Percentiles rank a stretch among this genome's conserved stretches.
Evolutionary conservation across 2,329 filamentous ascomycete species (phyloP).

Genomic region (Trichoderma pleuroti): DNA sequence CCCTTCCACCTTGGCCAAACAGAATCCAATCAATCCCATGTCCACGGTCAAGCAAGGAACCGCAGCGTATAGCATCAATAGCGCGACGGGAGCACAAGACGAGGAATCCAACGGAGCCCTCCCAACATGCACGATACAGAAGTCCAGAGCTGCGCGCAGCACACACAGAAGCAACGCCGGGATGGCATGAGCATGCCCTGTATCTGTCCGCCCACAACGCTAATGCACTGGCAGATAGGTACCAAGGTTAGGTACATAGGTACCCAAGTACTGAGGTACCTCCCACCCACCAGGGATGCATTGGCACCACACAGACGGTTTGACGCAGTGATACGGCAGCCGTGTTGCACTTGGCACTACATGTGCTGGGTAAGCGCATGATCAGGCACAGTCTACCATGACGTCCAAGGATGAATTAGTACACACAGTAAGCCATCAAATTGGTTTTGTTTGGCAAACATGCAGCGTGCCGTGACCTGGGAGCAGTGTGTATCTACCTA

Average conservation of each 20-base stretch:
- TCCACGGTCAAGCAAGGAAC: background rate
- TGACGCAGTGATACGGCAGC: background rate
- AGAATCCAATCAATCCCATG: background rate
- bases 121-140: background rate
- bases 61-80: background rate
- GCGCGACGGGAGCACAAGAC: background rate
- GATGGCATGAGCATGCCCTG: background rate
- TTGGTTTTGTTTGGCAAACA: background rate
- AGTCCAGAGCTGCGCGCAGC: background rate
- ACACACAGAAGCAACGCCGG: background rate
- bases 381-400: background rate
- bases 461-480: background rate
- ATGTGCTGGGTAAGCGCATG: background rate
- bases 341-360: background rate
- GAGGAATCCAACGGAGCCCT: background rate
- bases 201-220: background rate
- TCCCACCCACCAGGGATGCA: background rate
- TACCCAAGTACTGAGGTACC: too few relatives aligned
- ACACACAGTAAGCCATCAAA: background rate
- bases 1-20: background rate
- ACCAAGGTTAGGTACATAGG: too few relatives aligned
- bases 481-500: too few relatives aligned
- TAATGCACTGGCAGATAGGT: background rate
- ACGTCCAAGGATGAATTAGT: too few relatives aligned
- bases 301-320: slow-evolving; percentile 6